A percentile compares a stretch with the other conserved stretches of the same genome.
Conservation (phyloP, 2,329 filamentous ascomycete species). For the Fusarium pseudocircinatum region DNA sequence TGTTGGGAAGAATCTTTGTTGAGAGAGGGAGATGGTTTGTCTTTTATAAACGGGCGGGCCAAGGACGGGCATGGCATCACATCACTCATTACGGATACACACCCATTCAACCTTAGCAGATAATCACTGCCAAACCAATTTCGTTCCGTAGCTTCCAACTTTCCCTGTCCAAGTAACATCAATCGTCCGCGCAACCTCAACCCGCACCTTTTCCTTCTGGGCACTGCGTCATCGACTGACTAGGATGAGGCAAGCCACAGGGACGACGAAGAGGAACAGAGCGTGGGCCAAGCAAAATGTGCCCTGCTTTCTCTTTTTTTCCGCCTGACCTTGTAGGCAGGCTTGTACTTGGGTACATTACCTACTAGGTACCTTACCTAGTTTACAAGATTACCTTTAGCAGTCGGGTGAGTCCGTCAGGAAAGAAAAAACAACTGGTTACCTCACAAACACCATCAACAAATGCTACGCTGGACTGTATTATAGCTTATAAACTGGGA, state of each 20-base stretch:
- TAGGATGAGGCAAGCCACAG: conserved; percentile 34
- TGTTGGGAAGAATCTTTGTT: too few species aligned
- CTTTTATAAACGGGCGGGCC: conserved; percentile 34
- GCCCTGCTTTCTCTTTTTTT: conserved; percentile 33
- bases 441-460: neutral
- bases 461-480: neutral
- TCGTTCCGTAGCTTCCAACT: conserved; percentile 33
- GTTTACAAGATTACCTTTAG: conserved; percentile 1
- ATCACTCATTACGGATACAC: conserved; percentile 10
- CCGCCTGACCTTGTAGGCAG: conserved; percentile 21
- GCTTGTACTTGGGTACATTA: neutral
- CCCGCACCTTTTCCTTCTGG: conserved; percentile 27
- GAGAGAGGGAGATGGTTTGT: conserved; percentile 34
- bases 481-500: neutral
- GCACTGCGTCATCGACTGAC: conserved; percentile 49
- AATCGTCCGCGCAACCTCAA: conserved; percentile 30
- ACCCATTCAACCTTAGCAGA: neutral
- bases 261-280: conserved; percentile 16
- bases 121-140: conserved; percentile 21
- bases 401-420: neutral
- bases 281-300: conserved; percentile 31
- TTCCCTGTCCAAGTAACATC: conserved; percentile 27
- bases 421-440: neutral
- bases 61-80: conserved; percentile 28
- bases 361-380: too few species aligned